Base-by-base conservation (phyloP, 2,329 filamentous ascomycete genomes). In the Fusarium sp. region DNA sequence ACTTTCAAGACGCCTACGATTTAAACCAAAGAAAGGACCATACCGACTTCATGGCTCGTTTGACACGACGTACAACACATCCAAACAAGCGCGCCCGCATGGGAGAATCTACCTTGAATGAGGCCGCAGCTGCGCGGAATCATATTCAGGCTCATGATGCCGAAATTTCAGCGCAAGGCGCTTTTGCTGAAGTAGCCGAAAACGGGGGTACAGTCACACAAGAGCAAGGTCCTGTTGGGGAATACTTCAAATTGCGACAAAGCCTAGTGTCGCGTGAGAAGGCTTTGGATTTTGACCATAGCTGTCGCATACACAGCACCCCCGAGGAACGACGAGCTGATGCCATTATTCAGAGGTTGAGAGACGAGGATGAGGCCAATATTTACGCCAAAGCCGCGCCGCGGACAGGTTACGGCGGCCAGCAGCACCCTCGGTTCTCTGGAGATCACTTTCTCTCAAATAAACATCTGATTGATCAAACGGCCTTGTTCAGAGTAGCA, bases 381-480 rank as follows among this genome's bases (percentile, higher is more conserved):
- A 58, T 85, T 39, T 87, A 83, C 67, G 74, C 66, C 11, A 49
- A 40, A 8, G 79, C 79, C 15, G 36, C 57, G 10, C 57, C 75
- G 8, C 74, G 79, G 18, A 52, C 39, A 10, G 84, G 84, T 9
- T 79, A 78, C 56, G 78, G 75, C 14, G 82, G 81, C 5, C 85
- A 87, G 75, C 65, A 68, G 22, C 85, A 87, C 56, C 68, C 74
- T 5, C 79, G 82, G 7, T 84, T 85, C 54, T 73, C 83, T 0
- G 85, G 84, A 26, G 87, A 89, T 70, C 88, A 90, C 75, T 91
- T 88, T 73, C 78, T 90, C 24, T 82, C 84, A 52, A 89, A 89
- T 71, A 76, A 82, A 44, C 77, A 84, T 54, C 77, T 87, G 40
- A 87, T 91, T 69, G 78, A 84, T 38, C 53, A 83, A 46, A 92